Evolutionary conservation across 2,329 filamentous ascomycete genomes (phyloP), one percentile per base, ranked within the genome.

Genomic region (Ciborinia camelliae): DNA sequence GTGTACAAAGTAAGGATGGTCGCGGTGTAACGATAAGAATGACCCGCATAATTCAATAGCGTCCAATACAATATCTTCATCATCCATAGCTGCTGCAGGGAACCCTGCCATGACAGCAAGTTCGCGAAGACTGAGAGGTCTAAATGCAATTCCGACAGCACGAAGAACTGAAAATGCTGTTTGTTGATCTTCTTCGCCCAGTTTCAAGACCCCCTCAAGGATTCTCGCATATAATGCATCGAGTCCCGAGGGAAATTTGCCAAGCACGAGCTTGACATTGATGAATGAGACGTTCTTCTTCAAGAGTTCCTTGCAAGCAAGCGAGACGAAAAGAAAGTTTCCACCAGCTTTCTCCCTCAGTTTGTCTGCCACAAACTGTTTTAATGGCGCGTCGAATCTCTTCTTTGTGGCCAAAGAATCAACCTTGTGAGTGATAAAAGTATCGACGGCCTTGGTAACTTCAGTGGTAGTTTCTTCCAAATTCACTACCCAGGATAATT

Each of bases 91-190:
- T 30, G 45, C 62, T 47, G 35, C 26, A 0, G 54, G 54, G 47
- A 64, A 64, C 26, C 32, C 62, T 20, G 62, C 62, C 62, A 64
- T 61, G 1, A 64, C 62, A n/a, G 62, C 62, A 52, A 64, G 39
- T 37, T 64, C 62, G 26, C 55, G 39, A 37, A 64, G 37, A 28
- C 47, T 52, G n/a, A 64, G 62, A 61, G 62, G 62, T 12, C 62
- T 61, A 55, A 64, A 60, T 23, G 62, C 62, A 1, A 64, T 64
- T 12, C 62, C 62, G 1, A 63, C 62, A 8, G 62, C 62, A 50
- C 62, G 62, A 48, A 63, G 54, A 23, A 63, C 62, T 18, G 62
- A 48, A 28, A 61, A 64, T 12, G 62, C 54, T n/a, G 26, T 28
- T 53, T 64, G 62, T 35, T 61, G 62, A 58, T 63, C 62, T 18